Conservation (phyloP, 2,329 filamentous ascomycete species). For the Scytalidium sp. region DNA sequence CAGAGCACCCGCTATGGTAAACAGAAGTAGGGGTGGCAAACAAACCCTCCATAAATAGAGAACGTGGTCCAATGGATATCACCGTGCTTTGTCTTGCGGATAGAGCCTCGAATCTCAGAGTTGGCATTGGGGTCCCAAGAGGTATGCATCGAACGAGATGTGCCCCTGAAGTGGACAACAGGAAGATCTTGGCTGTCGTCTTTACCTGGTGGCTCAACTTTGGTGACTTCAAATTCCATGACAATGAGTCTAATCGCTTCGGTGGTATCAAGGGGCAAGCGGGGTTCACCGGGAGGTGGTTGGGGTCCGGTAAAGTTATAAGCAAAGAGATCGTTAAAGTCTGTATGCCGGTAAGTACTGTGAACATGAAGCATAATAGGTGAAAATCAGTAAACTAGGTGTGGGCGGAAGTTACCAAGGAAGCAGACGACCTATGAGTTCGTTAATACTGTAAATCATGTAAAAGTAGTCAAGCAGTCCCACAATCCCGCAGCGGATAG, state of each 20-base stretch:
- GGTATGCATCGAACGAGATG: constrained; percentile 58
- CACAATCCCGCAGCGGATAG: too few species aligned
- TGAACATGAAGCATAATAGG: neutral
- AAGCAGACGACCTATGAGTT: constrained; percentile 38
- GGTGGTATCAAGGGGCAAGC: constrained; percentile 53
- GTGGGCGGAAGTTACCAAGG: constrained; percentile 26
- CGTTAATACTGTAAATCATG: constrained; percentile 10
- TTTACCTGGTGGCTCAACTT: constrained; percentile 55
- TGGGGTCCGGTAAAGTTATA: constrained; percentile 62
- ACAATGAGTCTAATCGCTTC: constrained; percentile 70
- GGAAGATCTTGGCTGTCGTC: constrained; percentile 57
- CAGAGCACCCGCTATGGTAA: constrained; percentile 12
- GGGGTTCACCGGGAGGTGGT: constrained; percentile 39
- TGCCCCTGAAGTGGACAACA: constrained; percentile 66
- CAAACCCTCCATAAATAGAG: constrained; percentile 54
- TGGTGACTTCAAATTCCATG: constrained; percentile 62
- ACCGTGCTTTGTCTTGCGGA: constrained; percentile 64
- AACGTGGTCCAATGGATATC: constrained; percentile 74
- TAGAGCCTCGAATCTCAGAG: constrained; percentile 61
- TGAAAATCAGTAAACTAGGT: constrained; percentile 35
- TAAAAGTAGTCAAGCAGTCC: neutral
- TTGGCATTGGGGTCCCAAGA: constrained; percentile 67
- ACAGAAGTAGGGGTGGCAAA: constrained; percentile 1
- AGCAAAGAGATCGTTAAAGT: constrained; percentile 69
- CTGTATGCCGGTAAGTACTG: constrained; percentile 40